Evolutionary conservation across 2,329 filamentous ascomycete genomes (phyloP).

Genomic region (Cladophialophora exuberans): DNA sequence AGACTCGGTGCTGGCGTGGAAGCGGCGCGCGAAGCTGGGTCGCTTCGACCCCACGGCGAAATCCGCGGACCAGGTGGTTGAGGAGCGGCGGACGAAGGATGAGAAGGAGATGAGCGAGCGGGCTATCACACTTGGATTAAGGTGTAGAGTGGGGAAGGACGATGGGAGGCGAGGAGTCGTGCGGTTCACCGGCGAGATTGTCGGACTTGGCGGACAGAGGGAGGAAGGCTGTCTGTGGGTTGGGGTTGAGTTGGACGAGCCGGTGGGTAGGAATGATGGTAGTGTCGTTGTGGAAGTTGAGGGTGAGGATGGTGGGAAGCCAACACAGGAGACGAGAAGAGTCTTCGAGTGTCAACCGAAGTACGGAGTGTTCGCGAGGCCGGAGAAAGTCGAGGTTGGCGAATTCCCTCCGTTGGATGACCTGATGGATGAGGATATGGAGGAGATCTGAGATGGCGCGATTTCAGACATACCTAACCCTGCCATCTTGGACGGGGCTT

Average conservation of each 20-base stretch:
- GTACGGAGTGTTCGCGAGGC: conserved; percentile 62
- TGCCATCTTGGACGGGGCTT: no score
- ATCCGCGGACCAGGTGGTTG: conserved; percentile 68
- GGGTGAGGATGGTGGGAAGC: conserved; percentile 9
- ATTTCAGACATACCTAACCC: no score
- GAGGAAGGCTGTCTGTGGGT: conserved; percentile 34
- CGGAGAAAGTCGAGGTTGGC: conserved; percentile 65
- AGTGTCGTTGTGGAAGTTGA: conserved; percentile 43
- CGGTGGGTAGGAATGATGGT: conserved; percentile 68
- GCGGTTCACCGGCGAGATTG: conserved; percentile 41
- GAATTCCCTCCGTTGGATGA: conserved; percentile 58
- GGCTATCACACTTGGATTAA: conserved; percentile 65
- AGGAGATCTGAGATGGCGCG: conserved; percentile 61
- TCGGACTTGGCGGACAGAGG: conserved; percentile 33
- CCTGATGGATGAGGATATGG: conserved; percentile 58
- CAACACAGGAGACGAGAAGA: conserved; percentile 37
- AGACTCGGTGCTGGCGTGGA: conserved; percentile 93
- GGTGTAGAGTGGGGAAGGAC: conserved; percentile 68
- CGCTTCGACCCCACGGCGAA: conserved; percentile 89
- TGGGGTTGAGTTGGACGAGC: conserved; percentile 61
- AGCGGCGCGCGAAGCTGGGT: conserved; percentile 91
- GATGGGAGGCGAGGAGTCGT: conserved; percentile 69
- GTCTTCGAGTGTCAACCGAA: conserved; percentile 61
- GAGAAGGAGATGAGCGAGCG: conserved; percentile 65
- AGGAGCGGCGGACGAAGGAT: conserved; percentile 65